Conservation (phyloP, 768 basidiomycete species). For the Lactarius tabidus region DNA sequence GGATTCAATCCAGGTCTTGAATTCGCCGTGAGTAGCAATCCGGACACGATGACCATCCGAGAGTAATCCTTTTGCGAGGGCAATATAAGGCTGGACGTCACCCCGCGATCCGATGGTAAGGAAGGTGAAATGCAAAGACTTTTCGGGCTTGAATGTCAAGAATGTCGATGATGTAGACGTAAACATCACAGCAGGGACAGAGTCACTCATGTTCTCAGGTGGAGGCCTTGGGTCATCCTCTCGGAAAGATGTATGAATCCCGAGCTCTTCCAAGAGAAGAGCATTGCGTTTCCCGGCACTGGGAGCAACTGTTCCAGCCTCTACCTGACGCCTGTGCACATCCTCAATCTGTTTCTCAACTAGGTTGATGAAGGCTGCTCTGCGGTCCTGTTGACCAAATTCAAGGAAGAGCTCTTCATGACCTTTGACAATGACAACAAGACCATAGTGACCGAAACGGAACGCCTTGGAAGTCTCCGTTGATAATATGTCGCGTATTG, state of each 20-base stretch:
- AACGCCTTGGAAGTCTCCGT: constrained; percentile 83
- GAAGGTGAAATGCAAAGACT: constrained; percentile 86
- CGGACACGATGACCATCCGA: constrained; percentile 83
- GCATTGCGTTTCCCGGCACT: constrained; percentile 63
- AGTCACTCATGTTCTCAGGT: constrained; percentile 39
- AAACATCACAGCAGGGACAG: constrained; percentile 88
- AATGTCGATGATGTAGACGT: constrained; percentile 94
- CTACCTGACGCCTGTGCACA: constrained; percentile 45
- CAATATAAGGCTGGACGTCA: constrained; percentile 98
- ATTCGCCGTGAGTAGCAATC: constrained; percentile 96
- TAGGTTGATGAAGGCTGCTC: constrained; percentile 69
- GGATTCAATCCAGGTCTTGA: constrained; percentile 91
- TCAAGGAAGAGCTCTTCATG: constrained; percentile 99
- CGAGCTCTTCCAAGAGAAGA: constrained; percentile 82
- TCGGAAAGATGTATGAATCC: constrained; percentile 41
- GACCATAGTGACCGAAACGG: constrained; percentile 84
- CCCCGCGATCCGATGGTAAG: constrained; percentile 95
- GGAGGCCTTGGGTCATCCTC: constrained; percentile 45
- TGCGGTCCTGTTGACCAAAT: constrained; percentile 75
- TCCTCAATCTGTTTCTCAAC: constrained; percentile 82
- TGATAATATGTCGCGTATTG: constrained; percentile 82
- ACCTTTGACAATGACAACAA: constrained; percentile 87
- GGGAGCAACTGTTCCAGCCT: constrained; percentile 41
- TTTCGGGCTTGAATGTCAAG: constrained; percentile 89
- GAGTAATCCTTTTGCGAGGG: constrained; percentile 87